phyloP scores from a whole-genome alignment of 768 basidiomycete species.

The Boletus pseudopeckii region DNA sequence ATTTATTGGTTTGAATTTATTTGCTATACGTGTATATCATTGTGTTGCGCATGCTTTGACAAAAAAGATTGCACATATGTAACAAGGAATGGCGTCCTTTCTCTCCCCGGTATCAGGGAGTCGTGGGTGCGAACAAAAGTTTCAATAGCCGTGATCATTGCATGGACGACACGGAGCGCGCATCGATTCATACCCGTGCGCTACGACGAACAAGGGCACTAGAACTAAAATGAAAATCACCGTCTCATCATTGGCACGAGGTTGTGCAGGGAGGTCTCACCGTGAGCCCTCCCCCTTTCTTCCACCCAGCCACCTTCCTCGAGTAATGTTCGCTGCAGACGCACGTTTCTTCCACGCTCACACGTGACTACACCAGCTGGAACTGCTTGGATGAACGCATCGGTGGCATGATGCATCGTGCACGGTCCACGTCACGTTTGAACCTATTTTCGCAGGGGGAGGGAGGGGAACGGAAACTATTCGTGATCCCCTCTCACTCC shows the following conservation, averaged over 20 bases:
- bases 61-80: not conserved
- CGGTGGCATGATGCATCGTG: not conserved
- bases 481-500: not conserved
- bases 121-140: not conserved
- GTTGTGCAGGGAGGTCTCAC: too few species aligned
- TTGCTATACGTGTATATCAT: not conserved
- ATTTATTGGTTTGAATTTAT: not conserved
- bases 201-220: not conserved
- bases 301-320: too few species aligned
- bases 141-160: not conserved
- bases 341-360: not conserved
- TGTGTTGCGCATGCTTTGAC: not conserved
- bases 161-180: not conserved
- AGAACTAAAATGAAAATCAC: not conserved
- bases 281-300: too few species aligned
- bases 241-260: not conserved
- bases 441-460: not conserved
- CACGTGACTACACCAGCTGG: not conserved
- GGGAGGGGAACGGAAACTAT: not conserved
- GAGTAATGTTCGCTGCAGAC: not conserved
- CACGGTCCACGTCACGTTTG: too few species aligned
- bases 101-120: too few species aligned
- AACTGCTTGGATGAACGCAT: not conserved
- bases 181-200: not conserved
- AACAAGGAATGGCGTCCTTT: not conserved